Base-by-base conservation (phyloP, 75 land plant species). In the Adiantum capillusveneris region DNA sequence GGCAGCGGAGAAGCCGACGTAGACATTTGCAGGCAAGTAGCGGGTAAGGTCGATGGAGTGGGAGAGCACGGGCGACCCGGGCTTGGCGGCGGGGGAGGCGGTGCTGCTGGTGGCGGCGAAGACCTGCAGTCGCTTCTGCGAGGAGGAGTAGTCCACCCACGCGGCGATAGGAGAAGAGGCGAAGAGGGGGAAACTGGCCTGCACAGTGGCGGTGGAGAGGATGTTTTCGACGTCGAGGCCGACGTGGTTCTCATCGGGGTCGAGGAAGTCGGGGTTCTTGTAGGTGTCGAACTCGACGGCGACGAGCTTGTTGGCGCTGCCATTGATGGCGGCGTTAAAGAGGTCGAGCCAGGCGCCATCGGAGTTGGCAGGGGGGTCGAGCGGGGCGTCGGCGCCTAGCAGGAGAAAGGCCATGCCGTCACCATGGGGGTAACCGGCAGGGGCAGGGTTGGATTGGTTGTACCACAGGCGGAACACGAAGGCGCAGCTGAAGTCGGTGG, bases 201-300 rank as follows among this genome's bases (percentile, higher is more conserved):
- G 29, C 55, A 75, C 46, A 20, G 14, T 26, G n/a, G 19, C 61
- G 19, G 43, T 60, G 18, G 13, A 58, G 30, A 60, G 52, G 29
- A 78, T 73, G 11, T 75, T 76, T 54, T 82, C 76, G 46, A 78
- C 44, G 69, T 85, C 75, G 57, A 85, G 28, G 36, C 89, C 89
- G 53, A 85, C 84, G 68, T 86, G 90, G 45, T 76, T 81, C 26
- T 60, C 74, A 42, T 73, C 45, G 13, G 66, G 64, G 65, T 86
- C 85, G 0, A 55, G 18, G 60, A 73, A 79, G 14, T 77, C 78
- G 18, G 68, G 29, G 57, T 77, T 77, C 61, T 45, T 26, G 29
- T 66, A 79, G 31, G 78, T 66, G 36, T 86, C 90, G 58, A 82
- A 85, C 65, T 86, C 86, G 34, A 86, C 60, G 0, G 83, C 90